Conservation (phyloP, 257 asterid species). For the Solanum tarijense region DNA sequence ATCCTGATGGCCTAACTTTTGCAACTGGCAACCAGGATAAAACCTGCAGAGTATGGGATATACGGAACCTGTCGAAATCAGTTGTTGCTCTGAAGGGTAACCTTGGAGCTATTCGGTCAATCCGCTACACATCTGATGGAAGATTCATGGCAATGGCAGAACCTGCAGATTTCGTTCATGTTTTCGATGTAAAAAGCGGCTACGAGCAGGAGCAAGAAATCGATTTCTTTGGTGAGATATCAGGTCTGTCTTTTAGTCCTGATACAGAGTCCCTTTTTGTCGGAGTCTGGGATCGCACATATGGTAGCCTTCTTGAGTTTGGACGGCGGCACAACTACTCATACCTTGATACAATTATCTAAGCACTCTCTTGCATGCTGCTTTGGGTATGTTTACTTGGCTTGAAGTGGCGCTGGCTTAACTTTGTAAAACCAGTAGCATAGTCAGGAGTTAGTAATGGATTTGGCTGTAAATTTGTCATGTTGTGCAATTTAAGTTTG, state of each 20-base stretch:
- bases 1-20: conserved; percentile 69
- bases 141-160: conserved; percentile 96
- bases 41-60: conserved; percentile 84
- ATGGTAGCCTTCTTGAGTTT: conserved; percentile 83
- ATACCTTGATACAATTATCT: conserved; percentile 43
- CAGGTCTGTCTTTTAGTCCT: conserved; percentile 87
- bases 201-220: conserved; percentile 75
- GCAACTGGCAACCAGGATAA: conserved; percentile 98
- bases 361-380: neutral
- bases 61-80: conserved; percentile 55
- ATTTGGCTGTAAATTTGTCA: conserved; percentile 1
- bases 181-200: conserved; percentile 63
- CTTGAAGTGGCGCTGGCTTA: conserved; percentile 7
- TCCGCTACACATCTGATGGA: conserved; percentile 84
- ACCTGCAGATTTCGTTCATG: conserved; percentile 89
- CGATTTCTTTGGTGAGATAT: conserved; percentile 94
- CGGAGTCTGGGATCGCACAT: conserved; percentile 93
- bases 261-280: conserved; percentile 77
- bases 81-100: conserved; percentile 62
- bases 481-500: conserved; percentile 12
- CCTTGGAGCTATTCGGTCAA: conserved; percentile 83
- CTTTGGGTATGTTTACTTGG: neutral
- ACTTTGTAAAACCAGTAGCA: conserved; percentile 6
- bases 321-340: conserved; percentile 62
- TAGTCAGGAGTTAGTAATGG: neutral